Evolutionary conservation across 2,329 filamentous ascomycete species (phyloP).

Genomic region (Pseudogymnoascus sp.): DNA sequence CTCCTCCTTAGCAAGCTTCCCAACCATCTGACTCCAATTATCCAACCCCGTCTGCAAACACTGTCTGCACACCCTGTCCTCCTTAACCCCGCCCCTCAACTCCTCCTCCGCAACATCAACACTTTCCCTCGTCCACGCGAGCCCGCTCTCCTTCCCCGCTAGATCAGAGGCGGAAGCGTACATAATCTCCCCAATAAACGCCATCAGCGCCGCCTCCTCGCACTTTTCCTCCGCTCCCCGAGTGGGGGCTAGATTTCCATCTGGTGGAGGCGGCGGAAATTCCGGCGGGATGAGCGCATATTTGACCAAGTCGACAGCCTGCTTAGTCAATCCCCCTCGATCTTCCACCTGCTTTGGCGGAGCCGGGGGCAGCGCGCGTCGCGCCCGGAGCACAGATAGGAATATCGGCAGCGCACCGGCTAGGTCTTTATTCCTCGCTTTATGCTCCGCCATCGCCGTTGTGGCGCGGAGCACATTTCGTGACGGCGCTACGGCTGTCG

Average conservation of each 20-base stretch:
- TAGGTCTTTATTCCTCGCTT: slow-evolving; percentile 63
- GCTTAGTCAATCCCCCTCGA: slow-evolving; percentile 21
- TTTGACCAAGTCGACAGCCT: slow-evolving; percentile 27
- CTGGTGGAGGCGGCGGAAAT: slow-evolving; percentile 65
- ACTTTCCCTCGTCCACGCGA: slow-evolving; percentile 85
- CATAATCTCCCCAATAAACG: slow-evolving; percentile 91
- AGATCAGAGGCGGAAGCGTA: slow-evolving; percentile 55
- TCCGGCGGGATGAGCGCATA: slow-evolving; percentile 43
- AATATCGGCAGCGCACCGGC: slow-evolving; percentile 73
- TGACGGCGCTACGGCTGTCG: slow-evolving; percentile 53
- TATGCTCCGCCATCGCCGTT: slow-evolving; percentile 72
- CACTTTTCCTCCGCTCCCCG: slow-evolving; percentile 63
- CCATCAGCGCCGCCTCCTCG: slow-evolving; percentile 78
- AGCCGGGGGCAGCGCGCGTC: slow-evolving; percentile 51
- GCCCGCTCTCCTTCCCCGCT: slow-evolving; percentile 56
- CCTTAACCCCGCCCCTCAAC: slow-evolving; percentile 33
- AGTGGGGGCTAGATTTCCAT: slow-evolving; percentile 61
- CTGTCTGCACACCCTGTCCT: slow-evolving; percentile 60
- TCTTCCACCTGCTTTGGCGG: slow-evolving; percentile 22
- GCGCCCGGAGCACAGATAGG: slow-evolving; percentile 74
- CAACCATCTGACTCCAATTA: slow-evolving; percentile 81
- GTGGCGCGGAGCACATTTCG: slow-evolving; percentile 69
- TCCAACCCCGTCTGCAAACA: slow-evolving; percentile 70
- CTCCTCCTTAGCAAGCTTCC: slow-evolving; percentile 44
- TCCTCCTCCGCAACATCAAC: slow-evolving; percentile 73